phyloP scores from a whole-genome alignment of 1,284 basidiomycete genomes.

The Grifola frondosa region DNA sequence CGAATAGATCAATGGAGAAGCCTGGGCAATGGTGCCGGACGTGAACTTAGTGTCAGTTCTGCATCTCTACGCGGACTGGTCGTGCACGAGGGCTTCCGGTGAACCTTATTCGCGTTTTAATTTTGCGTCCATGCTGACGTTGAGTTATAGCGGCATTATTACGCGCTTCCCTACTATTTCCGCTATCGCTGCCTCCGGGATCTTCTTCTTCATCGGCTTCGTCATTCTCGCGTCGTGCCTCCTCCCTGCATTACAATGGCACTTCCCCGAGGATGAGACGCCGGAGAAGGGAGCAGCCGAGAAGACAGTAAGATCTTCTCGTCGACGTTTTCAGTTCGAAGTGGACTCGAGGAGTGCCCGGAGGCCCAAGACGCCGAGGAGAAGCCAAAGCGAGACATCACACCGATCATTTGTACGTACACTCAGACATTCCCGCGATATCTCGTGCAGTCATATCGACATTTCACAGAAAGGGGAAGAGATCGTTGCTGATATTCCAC shows the following conservation, averaged over 20 bases:
- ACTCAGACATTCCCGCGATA: too few species aligned
- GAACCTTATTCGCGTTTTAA: constrained; percentile 18
- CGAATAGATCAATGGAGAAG: constrained; percentile 68
- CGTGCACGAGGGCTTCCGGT: constrained; percentile 68
- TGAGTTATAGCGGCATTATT: constrained; percentile 56
- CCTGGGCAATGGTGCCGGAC: constrained; percentile 63
- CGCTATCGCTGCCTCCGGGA: constrained; percentile 42
- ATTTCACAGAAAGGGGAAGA: too few species aligned
- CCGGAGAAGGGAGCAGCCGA: too few species aligned
- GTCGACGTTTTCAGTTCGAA: too few species aligned
- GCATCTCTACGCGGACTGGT: constrained; percentile 61
- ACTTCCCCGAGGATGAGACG: constrained; percentile 21
- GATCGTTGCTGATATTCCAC: not conserved
- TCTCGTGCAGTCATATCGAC: too few species aligned
- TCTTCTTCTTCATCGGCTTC: constrained; percentile 54
- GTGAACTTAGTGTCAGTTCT: constrained; percentile 64
- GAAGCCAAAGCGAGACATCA: too few species aligned
- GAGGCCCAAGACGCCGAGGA: constrained; percentile 4
- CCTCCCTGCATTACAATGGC: constrained; percentile 31
- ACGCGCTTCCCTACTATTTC: constrained; percentile 65
- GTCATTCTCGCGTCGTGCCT: constrained; percentile 50
- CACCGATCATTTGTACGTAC: too few species aligned
- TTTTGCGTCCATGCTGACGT: constrained; percentile 6
- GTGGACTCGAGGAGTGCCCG: constrained; percentile 5
- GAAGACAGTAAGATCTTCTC: too few species aligned